Conservation (phyloP, 805 yeast genomes). For the Schwanniomyces yamadae region DNA sequence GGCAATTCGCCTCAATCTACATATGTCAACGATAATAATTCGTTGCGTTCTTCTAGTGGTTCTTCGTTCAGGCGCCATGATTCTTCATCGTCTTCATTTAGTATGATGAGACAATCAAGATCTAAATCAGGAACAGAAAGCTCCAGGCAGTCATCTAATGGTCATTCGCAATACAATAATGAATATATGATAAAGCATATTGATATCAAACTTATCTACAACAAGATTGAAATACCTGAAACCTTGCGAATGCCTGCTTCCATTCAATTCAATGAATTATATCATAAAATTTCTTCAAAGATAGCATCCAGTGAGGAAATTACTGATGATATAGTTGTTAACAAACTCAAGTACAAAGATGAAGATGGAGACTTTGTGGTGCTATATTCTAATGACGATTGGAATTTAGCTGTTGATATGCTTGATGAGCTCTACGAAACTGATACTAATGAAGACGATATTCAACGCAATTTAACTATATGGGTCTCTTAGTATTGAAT, state of each 20-base stretch:
- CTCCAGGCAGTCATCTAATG: slow-evolving; percentile 9
- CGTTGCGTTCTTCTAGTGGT: slow-evolving; percentile 30
- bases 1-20: slow-evolving; percentile 3
- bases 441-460: slow-evolving; percentile 13
- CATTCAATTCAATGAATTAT: slow-evolving; percentile 49
- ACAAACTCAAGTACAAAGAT: slow-evolving; percentile 75
- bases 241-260: slow-evolving; percentile 25
- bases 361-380: slow-evolving; percentile 95
- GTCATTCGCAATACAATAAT: slow-evolving; percentile 9
- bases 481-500: slow-evolving; percentile 35
- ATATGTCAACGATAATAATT: slow-evolving; percentile 9
- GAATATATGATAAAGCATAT: slow-evolving; percentile 4
- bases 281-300: slow-evolving; percentile 57
- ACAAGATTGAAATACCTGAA: slow-evolving; percentile 28
- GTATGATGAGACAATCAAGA: slow-evolving; percentile 40
- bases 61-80: slow-evolving; percentile 37
- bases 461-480: slow-evolving; percentile 29
- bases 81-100: slow-evolving; percentile 42
- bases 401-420: slow-evolving; percentile 78
- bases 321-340: slow-evolving; percentile 49
- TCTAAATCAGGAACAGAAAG: slow-evolving; percentile 20
- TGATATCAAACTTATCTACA: slow-evolving; percentile 32
- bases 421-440: slow-evolving; percentile 31
- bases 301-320: slow-evolving; percentile 52
- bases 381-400: slow-evolving; percentile 83